These are phyloP conservation scores for Ilex asprella DNA, from an alignment of 257 asterid genomes.

Conservation along the genomic window DNA sequence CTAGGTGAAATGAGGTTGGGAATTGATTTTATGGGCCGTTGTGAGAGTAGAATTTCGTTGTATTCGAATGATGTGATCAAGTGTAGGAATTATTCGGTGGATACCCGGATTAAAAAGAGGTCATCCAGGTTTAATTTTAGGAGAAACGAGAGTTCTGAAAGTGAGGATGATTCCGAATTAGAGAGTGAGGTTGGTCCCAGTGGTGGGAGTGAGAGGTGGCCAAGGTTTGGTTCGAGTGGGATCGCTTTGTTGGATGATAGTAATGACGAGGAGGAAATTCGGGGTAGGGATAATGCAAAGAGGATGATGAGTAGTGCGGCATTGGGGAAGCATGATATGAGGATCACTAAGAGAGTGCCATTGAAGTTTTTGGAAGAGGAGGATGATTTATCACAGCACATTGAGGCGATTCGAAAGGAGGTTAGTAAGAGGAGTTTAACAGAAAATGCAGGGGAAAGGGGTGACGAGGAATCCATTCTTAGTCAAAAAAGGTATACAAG, in stretches of 20 bases:
- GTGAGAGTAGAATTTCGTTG: conserved; percentile 19
- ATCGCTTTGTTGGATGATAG: conserved; percentile 43
- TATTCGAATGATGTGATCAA: conserved; percentile 18
- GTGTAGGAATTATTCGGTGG: conserved; percentile 34
- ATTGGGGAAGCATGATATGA: conserved; percentile 61
- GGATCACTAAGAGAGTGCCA: conserved; percentile 58
- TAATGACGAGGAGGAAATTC: conserved; percentile 28
- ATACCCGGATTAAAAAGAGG: conserved; percentile 15
- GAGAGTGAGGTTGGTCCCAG: conserved; percentile 16
- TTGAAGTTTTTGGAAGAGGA: conserved; percentile 56
- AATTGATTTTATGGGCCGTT: conserved; percentile 12
- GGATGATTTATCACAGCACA: conserved; percentile 53
- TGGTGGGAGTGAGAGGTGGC: conserved; percentile 36
- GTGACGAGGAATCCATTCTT: conserved; percentile 44
- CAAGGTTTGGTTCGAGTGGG: conserved; percentile 39
- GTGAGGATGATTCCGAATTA: conserved; percentile 20
- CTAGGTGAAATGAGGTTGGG: conserved; percentile 12
- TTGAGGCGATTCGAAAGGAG: conserved; percentile 61
- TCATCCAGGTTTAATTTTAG: conserved; percentile 20
- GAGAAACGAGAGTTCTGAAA: conserved; percentile 28
- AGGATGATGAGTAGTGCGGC: conserved; percentile 60
- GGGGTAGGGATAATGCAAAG: conserved; percentile 18
- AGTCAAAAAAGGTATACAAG: conserved; percentile 61
- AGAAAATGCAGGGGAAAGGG: conserved; percentile 28
- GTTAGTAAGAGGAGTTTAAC: conserved; percentile 35